Conservation (phyloP, 805 yeast genomes). For the Metschnikowia cerradonensis region DNA sequence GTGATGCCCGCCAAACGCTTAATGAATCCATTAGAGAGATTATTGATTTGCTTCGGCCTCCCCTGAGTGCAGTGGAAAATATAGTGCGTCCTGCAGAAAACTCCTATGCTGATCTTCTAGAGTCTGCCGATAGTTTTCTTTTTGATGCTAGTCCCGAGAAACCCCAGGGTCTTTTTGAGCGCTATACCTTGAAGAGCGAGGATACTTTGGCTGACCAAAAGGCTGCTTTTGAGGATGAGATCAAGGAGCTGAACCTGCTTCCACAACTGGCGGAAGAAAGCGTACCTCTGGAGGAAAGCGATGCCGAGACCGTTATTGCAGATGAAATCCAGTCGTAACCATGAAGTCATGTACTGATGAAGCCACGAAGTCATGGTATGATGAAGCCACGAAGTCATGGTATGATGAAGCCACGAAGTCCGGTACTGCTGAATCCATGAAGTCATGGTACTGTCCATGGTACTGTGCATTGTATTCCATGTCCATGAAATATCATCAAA, state of each 20-base stretch:
- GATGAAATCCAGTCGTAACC: slow-evolving; percentile 9
- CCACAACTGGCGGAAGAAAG: background rate
- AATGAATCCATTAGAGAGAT: slow-evolving; percentile 15
- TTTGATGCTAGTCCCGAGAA: slow-evolving; percentile 3
- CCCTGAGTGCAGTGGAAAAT: slow-evolving; percentile 3
- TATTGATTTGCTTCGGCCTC: slow-evolving; percentile 16
- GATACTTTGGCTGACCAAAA: slow-evolving; percentile 11
- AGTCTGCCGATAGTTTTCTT: slow-evolving; percentile 3
- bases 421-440: too few relatives aligned
- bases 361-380: too few relatives aligned
- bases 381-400: too few relatives aligned
- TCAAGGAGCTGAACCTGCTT: background rate
- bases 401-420: too few relatives aligned
- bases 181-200: slow-evolving; percentile 14
- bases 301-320: slow-evolving; percentile 16
- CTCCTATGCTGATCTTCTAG: slow-evolving; percentile 13
- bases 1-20: slow-evolving; percentile 14
- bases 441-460: too few relatives aligned
- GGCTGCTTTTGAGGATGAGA: slow-evolving; percentile 1
- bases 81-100: slow-evolving; percentile 1
- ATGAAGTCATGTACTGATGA: background rate
- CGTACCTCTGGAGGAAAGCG: slow-evolving; percentile 10
- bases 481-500: too few relatives aligned
- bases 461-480: too few relatives aligned
- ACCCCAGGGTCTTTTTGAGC: slow-evolving; percentile 10